Conservation (phyloP, 2,329 filamentous ascomycete genomes). For the Neopestalotiopsis sp. region DNA sequence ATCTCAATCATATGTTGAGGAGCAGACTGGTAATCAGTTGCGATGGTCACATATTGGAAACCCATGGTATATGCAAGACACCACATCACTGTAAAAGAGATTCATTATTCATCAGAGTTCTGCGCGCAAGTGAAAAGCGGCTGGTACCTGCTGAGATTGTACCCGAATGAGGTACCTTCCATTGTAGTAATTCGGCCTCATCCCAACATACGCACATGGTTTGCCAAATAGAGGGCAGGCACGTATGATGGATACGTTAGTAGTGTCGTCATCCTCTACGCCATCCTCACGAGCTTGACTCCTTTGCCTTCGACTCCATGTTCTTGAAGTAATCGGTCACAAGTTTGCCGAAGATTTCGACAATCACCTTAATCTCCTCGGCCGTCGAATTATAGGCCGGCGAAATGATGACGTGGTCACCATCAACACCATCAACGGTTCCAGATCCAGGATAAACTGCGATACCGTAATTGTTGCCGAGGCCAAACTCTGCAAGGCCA, state of each 20-base stretch:
- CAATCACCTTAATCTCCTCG: constrained; percentile 61
- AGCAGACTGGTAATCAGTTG: no score
- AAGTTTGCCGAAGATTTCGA: constrained; percentile 53
- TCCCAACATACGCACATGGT: no score
- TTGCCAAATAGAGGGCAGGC: no score
- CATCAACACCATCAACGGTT: constrained; percentile 61
- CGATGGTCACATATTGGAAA: background rate
- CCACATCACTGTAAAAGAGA: background rate
- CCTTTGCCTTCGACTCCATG: background rate
- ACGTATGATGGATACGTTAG: background rate
- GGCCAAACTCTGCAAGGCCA: constrained; percentile 37
- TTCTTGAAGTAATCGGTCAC: constrained; percentile 53
- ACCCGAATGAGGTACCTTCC: background rate
- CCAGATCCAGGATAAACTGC: constrained; percentile 67
- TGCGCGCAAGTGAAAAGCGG: background rate
- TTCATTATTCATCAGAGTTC: background rate
- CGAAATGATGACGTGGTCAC: constrained; percentile 73
- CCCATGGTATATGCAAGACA: background rate
- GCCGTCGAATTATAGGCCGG: constrained; percentile 70
- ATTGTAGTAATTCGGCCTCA: no score
- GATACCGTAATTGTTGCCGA: constrained; percentile 39
- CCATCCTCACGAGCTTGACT: background rate
- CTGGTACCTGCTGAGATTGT: no score
- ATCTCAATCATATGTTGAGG: no score
- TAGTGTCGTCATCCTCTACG: background rate